These are phyloP conservation scores for Neurospora sp. DNA, from an alignment of 2,329 filamentous ascomycete genomes.

Conservation along the genomic window DNA sequence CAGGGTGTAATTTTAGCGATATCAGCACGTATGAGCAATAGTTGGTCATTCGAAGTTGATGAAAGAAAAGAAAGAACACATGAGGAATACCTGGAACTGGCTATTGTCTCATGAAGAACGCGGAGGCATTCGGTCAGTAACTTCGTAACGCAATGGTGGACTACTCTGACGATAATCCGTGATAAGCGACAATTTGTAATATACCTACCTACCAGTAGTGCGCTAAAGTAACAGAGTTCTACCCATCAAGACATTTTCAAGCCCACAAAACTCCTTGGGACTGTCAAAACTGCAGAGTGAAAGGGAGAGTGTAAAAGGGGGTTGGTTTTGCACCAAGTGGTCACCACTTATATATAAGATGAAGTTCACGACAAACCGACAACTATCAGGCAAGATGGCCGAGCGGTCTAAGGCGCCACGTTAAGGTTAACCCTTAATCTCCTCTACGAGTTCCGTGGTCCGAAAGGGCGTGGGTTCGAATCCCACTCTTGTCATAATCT, in stretches of 20 bases:
- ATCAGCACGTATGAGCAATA: slow-evolving; percentile 2
- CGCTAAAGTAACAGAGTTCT: background rate
- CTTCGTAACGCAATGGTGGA: background rate
- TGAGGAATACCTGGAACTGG: background rate
- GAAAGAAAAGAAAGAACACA: background rate
- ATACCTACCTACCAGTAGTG: background rate
- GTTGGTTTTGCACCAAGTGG: no score
- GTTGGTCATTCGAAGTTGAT: background rate
- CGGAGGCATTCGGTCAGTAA: background rate
- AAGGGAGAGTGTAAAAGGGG: background rate
- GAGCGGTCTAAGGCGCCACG: no score
- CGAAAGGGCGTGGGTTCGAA: background rate
- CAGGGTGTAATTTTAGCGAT: slow-evolving; percentile 45
- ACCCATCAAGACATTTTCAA: background rate
- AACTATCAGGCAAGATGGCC: no score
- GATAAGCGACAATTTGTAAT: background rate
- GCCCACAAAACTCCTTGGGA: background rate
- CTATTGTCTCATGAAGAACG: background rate
- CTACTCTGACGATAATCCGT: background rate
- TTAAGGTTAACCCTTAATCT: no score
- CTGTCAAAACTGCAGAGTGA: background rate
- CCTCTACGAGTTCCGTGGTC: no score
- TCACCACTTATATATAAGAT: background rate
- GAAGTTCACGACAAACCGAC: fast-evolving
- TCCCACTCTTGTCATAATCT: background rate